phyloP scores from a whole-genome alignment of 192 early-diverging fungal genomes.

The Coemansia sp. region DNA sequence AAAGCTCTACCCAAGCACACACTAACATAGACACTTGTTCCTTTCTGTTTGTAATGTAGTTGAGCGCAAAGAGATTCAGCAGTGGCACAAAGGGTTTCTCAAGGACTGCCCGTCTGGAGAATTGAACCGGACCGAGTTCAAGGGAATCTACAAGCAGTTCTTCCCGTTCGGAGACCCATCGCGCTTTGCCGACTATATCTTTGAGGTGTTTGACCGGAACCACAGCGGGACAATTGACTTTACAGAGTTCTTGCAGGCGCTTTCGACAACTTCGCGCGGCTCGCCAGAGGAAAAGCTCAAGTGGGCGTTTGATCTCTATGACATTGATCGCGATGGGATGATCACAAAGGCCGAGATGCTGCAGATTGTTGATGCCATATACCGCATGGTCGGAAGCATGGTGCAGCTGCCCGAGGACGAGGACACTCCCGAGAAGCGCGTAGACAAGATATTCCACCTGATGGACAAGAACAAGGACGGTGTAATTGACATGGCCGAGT shows the following conservation, averaged over 20 bases:
- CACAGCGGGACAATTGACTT: constrained; percentile 90
- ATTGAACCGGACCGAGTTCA: constrained; percentile 82
- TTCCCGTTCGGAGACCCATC: constrained; percentile 96
- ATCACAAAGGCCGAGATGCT: constrained; percentile 90
- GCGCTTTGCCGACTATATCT: constrained; percentile 86
- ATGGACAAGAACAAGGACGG: constrained; percentile 93
- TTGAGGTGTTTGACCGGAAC: constrained; percentile 89
- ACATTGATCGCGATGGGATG: constrained; percentile 85
- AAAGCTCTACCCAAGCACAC: neutral
- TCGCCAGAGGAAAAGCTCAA: constrained; percentile 80
- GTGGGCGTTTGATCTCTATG: constrained; percentile 89
- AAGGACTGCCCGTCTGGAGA: constrained; percentile 88
- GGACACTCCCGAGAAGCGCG: constrained; percentile 86
- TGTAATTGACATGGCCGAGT: constrained; percentile 79
- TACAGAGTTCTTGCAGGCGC: constrained; percentile 85
- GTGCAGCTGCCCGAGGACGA: constrained; percentile 88
- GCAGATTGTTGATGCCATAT: constrained; percentile 90
- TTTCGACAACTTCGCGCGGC: constrained; percentile 83
- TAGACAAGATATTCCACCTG: constrained; percentile 84
- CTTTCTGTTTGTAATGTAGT: constrained; percentile 45
- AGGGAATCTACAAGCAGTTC: constrained; percentile 92
- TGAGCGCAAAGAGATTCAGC: constrained; percentile 91
- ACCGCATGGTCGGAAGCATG: constrained; percentile 91
- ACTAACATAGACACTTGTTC: neutral
- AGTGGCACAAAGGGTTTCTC: constrained; percentile 96